Evolutionary conservation across 306 rosid genomes (phyloP).

Genomic region (Vigna reflexopilosa): DNA sequence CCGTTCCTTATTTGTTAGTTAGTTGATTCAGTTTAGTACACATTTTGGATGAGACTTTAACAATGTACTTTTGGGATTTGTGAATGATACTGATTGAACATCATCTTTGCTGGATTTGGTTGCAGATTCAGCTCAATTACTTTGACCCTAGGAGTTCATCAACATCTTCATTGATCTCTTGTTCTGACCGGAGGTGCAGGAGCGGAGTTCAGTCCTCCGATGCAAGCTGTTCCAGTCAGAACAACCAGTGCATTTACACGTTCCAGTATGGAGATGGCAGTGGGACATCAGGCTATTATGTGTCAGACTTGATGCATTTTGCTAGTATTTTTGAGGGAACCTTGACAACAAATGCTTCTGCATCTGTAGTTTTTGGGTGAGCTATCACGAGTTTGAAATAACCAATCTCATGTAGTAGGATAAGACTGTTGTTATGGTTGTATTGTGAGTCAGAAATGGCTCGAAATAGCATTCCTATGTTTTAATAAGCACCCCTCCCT

Average conservation of each 20-base stretch:
- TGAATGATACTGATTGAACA: neutral
- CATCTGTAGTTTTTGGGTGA: constrained; percentile 82
- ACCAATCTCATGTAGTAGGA: neutral
- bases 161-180: constrained; percentile 67
- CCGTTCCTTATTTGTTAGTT: neutral
- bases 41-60: neutral
- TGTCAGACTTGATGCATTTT: constrained; percentile 75
- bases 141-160: constrained; percentile 84
- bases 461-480: neutral
- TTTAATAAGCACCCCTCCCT: neutral
- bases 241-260: constrained; percentile 71
- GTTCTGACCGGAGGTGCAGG: constrained; percentile 76
- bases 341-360: constrained; percentile 59
- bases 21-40: constrained; percentile 26
- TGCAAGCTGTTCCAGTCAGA: constrained; percentile 67
- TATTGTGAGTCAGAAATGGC: constrained; percentile 23
- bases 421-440: neutral
- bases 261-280: constrained; percentile 95
- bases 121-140: constrained; percentile 74
- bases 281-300: constrained; percentile 84
- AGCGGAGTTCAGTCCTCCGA: constrained; percentile 66
- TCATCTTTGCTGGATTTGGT: constrained; percentile 29
- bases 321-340: constrained; percentile 63
- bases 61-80: constrained; percentile 14
- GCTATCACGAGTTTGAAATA: constrained; percentile 26